Conservation (phyloP, 164 flowering plant genomes). For the Vitis riparia region DNA sequence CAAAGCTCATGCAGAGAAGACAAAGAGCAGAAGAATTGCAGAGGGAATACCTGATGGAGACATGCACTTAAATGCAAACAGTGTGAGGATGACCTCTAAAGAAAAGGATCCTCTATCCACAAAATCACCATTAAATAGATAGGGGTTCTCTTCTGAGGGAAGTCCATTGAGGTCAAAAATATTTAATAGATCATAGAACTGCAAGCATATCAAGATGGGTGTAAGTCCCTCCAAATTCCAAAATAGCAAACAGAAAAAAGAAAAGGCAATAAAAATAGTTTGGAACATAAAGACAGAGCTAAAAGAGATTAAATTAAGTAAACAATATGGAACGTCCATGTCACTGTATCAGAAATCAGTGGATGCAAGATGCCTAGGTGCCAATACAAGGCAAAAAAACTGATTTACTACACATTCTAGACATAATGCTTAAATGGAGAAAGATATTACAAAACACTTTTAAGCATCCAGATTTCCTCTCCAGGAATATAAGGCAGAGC, state of each 20-base stretch:
- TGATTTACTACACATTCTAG: neutral
- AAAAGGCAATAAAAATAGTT: neutral
- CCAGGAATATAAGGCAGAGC: neutral
- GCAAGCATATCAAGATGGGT: constrained; percentile 29
- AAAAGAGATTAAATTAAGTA: neutral
- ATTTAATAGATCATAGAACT: constrained; percentile 92
- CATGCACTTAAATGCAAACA: constrained; percentile 98
- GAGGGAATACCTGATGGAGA: constrained; percentile 72
- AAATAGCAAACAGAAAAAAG: neutral
- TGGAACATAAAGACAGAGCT: neutral
- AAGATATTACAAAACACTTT: neutral
- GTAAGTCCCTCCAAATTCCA: constrained; percentile 3
- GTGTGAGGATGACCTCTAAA: constrained; percentile 87
- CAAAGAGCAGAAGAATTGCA: neutral
- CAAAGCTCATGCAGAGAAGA: neutral
- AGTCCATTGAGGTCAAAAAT: constrained; percentile 98
- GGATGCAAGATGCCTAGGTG: neutral
- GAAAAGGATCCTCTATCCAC: constrained; percentile 99
- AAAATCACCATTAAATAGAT: constrained; percentile 96
- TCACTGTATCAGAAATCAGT: neutral
- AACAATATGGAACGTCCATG: neutral
- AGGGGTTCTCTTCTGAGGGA: constrained; percentile 96
- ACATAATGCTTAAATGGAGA: neutral
- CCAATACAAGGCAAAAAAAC: neutral
- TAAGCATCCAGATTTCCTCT: neutral